These are phyloP conservation scores for Cladosporium sp. DNA, from an alignment of 2,329 filamentous ascomycete species.

Conservation along the genomic window DNA sequence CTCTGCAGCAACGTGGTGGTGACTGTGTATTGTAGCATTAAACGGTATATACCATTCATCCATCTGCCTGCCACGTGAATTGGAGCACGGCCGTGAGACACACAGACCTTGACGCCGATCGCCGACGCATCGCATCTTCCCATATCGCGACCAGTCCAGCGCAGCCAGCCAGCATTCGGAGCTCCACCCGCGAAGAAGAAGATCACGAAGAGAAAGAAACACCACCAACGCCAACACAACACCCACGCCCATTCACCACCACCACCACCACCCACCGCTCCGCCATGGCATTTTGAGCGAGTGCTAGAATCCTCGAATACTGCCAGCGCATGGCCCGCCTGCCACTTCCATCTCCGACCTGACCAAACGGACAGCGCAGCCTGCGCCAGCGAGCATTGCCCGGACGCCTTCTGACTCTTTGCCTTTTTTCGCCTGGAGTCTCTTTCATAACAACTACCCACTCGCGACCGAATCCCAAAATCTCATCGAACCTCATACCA, in stretches of 20 bases:
- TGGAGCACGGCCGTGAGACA: not conserved
- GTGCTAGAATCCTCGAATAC: not conserved
- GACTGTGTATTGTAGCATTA: not conserved
- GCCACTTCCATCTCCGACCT: not conserved
- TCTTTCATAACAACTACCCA: not conserved
- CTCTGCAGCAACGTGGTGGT: not conserved
- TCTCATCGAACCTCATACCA: not conserved
- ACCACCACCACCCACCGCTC: not conserved
- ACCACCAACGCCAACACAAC: not conserved
- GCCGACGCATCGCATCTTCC: conserved; percentile 3
- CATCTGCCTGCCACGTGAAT: not conserved
- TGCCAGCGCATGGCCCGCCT: conserved; percentile 16
- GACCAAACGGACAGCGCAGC: not conserved
- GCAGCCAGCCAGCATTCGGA: not conserved
- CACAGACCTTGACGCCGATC: not conserved
- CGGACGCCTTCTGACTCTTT: not conserved
- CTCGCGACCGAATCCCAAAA: not conserved
- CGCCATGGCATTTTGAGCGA: not conserved
- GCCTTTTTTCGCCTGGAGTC: not conserved
- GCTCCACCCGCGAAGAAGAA: conserved; percentile 14
- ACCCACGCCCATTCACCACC: not conserved
- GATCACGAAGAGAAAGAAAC: not conserved
- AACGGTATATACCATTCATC: not conserved
- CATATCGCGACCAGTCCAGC: conserved; percentile 5
- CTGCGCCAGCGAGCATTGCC: conserved; percentile 6